These are phyloP conservation scores for Athelia sp. DNA, from an alignment of 1,284 basidiomycete species.

Conservation along the genomic window DNA sequence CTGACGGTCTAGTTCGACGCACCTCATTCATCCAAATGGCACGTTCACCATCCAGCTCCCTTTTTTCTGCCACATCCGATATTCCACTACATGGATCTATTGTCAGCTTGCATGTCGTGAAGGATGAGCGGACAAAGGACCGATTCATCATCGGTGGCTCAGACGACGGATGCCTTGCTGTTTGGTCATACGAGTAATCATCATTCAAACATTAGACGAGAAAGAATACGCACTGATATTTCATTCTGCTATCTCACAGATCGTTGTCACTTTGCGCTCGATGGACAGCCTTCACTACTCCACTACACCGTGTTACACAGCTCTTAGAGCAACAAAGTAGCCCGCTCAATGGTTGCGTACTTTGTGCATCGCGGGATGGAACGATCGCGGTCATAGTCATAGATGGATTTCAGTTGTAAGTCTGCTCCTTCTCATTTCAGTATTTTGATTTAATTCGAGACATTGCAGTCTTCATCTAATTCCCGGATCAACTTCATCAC, in stretches of 20 bases:
- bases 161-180: conserved; percentile 68
- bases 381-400: conserved; percentile 77
- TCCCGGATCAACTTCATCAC: conserved; percentile 67
- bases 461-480: conserved; percentile 64
- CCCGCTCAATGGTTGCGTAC: conserved; percentile 61
- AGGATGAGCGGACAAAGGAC: conserved; percentile 52
- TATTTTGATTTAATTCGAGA: conserved; percentile 10
- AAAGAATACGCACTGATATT: conserved; percentile 4
- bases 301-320: conserved; percentile 54
- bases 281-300: conserved; percentile 67
- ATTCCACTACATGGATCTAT: conserved; percentile 43
- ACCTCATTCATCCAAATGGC: conserved; percentile 34
- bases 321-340: conserved; percentile 54
- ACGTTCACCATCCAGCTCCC: conserved; percentile 17
- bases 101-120: conserved; percentile 45
- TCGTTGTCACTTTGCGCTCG: conserved; percentile 58
- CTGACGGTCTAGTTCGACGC: conserved; percentile 49
- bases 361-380: conserved; percentile 77
- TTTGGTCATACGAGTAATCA: conserved; percentile 63
- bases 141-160: conserved; percentile 63
- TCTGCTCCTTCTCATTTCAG: conserved; percentile 9
- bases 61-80: conserved; percentile 34
- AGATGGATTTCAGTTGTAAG: conserved; percentile 76
- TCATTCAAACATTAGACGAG: background rate
- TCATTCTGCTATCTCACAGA: conserved; percentile 28